Evolutionary conservation across 108 stramenopile genomes (phyloP), one percentile per base, ranked within the genome.

Genomic region (Discostella pseudostelligera): DNA sequence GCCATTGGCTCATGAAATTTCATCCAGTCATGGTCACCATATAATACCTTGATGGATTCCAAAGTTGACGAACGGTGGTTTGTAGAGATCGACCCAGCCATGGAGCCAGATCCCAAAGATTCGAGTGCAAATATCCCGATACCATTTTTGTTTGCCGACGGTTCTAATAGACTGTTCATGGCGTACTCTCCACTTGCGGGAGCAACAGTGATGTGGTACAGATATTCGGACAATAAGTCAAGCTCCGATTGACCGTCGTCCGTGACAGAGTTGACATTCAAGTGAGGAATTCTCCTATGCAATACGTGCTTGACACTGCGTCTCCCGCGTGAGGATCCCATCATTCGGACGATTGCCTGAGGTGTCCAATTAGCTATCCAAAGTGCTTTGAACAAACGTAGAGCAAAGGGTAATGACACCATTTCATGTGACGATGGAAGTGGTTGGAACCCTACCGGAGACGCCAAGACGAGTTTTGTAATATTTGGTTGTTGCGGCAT

Each of bases 11-110:
- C 76, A 28, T 81, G 63, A 35, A 62, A 61, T 64, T 65, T 39
- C 81, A 81, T 77, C 81, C 81, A 81, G 49, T 81, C 81, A 1
- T 73, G 29, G 37, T 81, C 81, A 2, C 81, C 81, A 68, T 72
- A 81, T 12, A 75, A 56, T 2, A 81, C 71, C 16, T 72, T 67
- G 17, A 81, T 26, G 10, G 76, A 72, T 62, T 71, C 39, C 47
- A 80, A 59, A 2, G 40, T 1, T 45, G 48, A 45, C 58, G 16
- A 12, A 54, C 19, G 51, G 5, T 25, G 5, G 20, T 39, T 22
- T n/a, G 2, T 10, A 19, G 53, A 43, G 1, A 79, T 21, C 45
- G 20, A 12, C 19, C 58, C 39, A 5, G 60, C 54, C 74, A 75
- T 75, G n/a, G 44, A 16, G 36, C 74, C 74, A 8, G 26, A 39